Evolutionary conservation across 2,329 filamentous ascomycete genomes (phyloP), one percentile per base, ranked within the genome.

Genomic region (Nigrospora oryzae): DNA sequence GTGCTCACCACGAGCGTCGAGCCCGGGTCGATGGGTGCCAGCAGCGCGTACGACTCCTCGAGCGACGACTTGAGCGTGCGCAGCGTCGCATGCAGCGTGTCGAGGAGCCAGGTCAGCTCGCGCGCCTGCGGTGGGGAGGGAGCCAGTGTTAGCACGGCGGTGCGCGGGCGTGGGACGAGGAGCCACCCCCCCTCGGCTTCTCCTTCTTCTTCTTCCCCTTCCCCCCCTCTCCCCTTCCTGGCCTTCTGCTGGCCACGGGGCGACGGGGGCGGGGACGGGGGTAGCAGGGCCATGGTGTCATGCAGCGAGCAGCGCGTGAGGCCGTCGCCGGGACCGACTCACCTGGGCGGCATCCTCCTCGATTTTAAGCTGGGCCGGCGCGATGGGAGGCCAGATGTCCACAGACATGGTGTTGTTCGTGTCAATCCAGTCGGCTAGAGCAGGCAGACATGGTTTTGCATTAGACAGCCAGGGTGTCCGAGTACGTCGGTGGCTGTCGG

Each of bases 1-100:
- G 90, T 94, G 49, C 86, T 93, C 53, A 98, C 76, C 30, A 93
- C 90, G 28, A 98, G 79, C 1, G 91, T 98, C 55, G 84, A 90
- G 10, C 89, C 89, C 1, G 84, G 83, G 59, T 95, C 89, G 51
- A 84, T 77, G 2, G 91, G 89, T 8, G 89, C 85, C 30, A 98
- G 80, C 19, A 97, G 77, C 15, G 84, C 81, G 54, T 89, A 88
- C 67, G 90, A 96, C 66, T 96, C 89, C 61, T 93, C 83, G 3
- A 97, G 78, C 47, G 89, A 88, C 53, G 72, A 66, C 55, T 75
- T 75, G 52, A 81, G 64, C 49, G 72, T 67, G 43, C 62, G 57
- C 36, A 79, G 71, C 36, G 69, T 66, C 40, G 65, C 56, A 43
- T 70, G 64, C 10, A 77, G 72, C 47, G 76, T 71, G 36, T 61